A percentile compares a stretch with the other conserved stretches of the same genome.
These are phyloP conservation scores for Stenocarpella maydis DNA, from an alignment of 2,329 filamentous ascomycete genomes.

Conservation along the genomic window DNA sequence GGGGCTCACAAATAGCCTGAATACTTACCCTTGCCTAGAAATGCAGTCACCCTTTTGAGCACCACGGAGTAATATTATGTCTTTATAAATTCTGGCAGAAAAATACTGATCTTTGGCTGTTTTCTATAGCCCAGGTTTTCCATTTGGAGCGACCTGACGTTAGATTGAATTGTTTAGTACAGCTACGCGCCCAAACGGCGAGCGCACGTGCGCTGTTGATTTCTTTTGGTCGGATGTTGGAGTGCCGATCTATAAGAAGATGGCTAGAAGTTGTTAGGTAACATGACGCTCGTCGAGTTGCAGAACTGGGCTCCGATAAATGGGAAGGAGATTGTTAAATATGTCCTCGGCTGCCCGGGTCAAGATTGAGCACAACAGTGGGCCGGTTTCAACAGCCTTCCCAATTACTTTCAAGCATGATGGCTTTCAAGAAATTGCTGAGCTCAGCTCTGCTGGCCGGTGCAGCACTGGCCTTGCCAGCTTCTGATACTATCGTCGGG, in stretches of 20 bases:
- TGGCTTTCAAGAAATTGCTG: neutral
- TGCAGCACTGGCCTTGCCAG: constrained; percentile 46
- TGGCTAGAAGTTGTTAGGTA: neutral
- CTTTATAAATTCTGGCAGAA: neutral
- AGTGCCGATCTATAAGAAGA: neutral
- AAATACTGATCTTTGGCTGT: neutral
- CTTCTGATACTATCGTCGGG: constrained; percentile 45
- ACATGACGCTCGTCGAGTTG: constrained; percentile 1
- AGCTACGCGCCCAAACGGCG: neutral
- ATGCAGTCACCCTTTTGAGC: neutral
- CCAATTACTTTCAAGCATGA: neutral
- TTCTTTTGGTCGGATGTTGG: neutral
- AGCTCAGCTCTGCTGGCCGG: constrained; percentile 42
- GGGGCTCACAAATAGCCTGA: constrained; percentile 3
- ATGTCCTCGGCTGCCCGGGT: neutral
- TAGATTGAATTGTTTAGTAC: neutral
- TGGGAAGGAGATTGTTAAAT: neutral
- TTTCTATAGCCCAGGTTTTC: neutral
- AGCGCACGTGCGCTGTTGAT: neutral
- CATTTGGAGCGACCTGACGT: neutral
- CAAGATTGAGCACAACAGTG: neutral
- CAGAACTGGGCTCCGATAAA: constrained; percentile 17
- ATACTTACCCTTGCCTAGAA: neutral
- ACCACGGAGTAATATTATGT: neutral
- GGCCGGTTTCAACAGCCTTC: neutral